Evolutionary conservation across 1,139 yeast species (phyloP).

Genomic region (Diutina neorugosa): DNA sequence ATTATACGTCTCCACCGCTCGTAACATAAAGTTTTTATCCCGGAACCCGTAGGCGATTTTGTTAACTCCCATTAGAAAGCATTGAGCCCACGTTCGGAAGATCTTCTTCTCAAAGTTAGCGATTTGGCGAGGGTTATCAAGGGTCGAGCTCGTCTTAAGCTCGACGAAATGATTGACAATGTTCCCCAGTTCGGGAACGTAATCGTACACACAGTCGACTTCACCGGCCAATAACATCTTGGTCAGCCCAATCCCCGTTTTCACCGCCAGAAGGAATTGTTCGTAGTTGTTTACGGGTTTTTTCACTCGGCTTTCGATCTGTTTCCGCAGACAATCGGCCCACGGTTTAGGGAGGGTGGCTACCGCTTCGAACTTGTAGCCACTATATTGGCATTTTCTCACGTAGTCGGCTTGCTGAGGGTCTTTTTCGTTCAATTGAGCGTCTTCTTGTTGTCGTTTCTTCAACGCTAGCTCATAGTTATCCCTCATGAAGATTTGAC

Average conservation of each 20-base stretch:
- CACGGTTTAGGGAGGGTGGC: slow-evolving; percentile 73
- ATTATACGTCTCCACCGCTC: slow-evolving; percentile 58
- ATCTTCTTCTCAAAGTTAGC: slow-evolving; percentile 60
- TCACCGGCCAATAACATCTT: slow-evolving; percentile 75
- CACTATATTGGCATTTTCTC: slow-evolving; percentile 44
- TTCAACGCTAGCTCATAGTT: slow-evolving; percentile 32
- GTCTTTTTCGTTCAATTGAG: slow-evolving; percentile 12
- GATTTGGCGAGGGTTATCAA: slow-evolving; percentile 41
- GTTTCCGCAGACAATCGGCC: slow-evolving; percentile 50
- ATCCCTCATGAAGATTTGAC: slow-evolving; percentile 71
- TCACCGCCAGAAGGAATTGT: slow-evolving; percentile 67
- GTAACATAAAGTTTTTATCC: slow-evolving; percentile 53
- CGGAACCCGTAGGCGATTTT: slow-evolving; percentile 77
- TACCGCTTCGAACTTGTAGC: slow-evolving; percentile 75
- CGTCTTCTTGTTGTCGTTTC: slow-evolving; percentile 16
- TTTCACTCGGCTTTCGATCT: slow-evolving; percentile 53
- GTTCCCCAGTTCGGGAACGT: slow-evolving; percentile 39
- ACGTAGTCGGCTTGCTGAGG: slow-evolving; percentile 24
- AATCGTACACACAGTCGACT: slow-evolving; percentile 83
- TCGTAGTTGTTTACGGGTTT: slow-evolving; percentile 55
- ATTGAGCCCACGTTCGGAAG: slow-evolving; percentile 84
- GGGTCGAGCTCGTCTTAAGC: slow-evolving; percentile 56
- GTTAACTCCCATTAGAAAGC: slow-evolving; percentile 75
- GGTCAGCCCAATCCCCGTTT: slow-evolving; percentile 71
- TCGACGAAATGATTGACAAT: slow-evolving; percentile 72